Evolutionary conservation across 2,329 filamentous ascomycete species (phyloP).

Genomic region (Aureobasidium zeae): DNA sequence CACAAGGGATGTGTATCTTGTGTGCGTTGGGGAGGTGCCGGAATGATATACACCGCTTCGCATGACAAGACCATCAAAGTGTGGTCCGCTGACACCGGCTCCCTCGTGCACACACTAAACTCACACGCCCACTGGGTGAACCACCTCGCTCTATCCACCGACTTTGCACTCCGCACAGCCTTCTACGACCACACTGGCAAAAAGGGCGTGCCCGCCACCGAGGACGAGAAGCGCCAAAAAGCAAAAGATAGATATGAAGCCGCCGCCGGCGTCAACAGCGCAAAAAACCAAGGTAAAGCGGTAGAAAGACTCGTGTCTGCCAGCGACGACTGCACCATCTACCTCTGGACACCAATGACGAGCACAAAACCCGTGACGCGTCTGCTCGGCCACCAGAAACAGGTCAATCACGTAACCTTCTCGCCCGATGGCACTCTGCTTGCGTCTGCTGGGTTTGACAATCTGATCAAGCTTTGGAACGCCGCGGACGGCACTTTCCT

Average conservation of each 20-base stretch:
- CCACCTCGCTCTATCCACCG: slow-evolving; percentile 84
- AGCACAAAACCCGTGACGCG: slow-evolving; percentile 79
- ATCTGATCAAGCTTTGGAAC: slow-evolving; percentile 88
- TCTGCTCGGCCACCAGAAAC: slow-evolving; percentile 89
- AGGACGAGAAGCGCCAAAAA: slow-evolving; percentile 62
- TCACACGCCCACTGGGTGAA: slow-evolving; percentile 94
- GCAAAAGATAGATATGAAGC: slow-evolving; percentile 78
- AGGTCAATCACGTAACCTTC: slow-evolving; percentile 91
- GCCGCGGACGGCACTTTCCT: slow-evolving; percentile 69
- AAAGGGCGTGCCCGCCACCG: slow-evolving; percentile 52
- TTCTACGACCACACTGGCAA: slow-evolving; percentile 76
- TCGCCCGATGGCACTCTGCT: slow-evolving; percentile 82
- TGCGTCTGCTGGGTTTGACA: slow-evolving; percentile 85
- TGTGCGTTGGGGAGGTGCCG: slow-evolving; percentile 89
- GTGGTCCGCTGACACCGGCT: slow-evolving; percentile 75
- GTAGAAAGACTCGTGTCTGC: slow-evolving; percentile 82
- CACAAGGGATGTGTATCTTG: slow-evolving; percentile 86
- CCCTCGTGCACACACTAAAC: slow-evolving; percentile 66
- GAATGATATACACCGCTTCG: slow-evolving; percentile 71
- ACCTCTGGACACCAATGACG: slow-evolving; percentile 76
- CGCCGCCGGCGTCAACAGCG: slow-evolving; percentile 55
- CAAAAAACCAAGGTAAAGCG: slow-evolving; percentile 51
- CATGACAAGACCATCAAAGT: slow-evolving; percentile 90
- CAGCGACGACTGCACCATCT: slow-evolving; percentile 93
- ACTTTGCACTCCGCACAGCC: slow-evolving; percentile 75